Percentiles rank a stretch among this genome's conserved stretches.
Conservation (phyloP, 78 protist species). For the Capsaspora owczarzaki region DNA sequence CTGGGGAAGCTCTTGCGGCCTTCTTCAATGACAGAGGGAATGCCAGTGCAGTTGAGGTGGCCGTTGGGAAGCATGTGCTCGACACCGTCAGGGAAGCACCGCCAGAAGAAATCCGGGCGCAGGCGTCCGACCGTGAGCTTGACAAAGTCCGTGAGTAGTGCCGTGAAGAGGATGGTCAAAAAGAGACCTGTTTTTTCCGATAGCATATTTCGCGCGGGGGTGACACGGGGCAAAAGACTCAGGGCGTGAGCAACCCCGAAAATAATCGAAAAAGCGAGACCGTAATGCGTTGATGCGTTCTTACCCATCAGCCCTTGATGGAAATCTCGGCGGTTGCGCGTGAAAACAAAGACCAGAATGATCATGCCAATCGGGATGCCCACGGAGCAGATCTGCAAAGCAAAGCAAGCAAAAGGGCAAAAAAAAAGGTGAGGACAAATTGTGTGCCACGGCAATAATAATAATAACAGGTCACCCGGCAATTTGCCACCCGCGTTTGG, state of each 20-base stretch:
- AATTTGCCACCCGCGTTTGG: too few species aligned
- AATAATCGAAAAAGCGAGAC: background rate
- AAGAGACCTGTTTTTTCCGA: background rate
- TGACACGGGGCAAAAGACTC: too few species aligned
- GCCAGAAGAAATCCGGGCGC: conserved; percentile 3
- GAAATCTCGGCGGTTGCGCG: background rate
- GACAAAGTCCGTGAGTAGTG: background rate
- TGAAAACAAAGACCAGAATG: background rate
- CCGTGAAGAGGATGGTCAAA: background rate
- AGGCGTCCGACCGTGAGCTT: background rate
- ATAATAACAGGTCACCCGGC: too few species aligned
- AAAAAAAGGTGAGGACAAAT: background rate
- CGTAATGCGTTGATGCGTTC: background rate
- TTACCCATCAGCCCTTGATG: background rate
- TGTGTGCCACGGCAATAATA: background rate
- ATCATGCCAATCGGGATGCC: background rate
- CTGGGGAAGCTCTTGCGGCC: background rate
- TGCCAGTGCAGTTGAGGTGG: background rate
- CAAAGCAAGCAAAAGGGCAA: background rate
- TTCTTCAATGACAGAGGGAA: background rate
- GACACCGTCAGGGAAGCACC: background rate
- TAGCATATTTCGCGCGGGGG: too few species aligned
- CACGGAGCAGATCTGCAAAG: background rate
- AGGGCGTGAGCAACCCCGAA: background rate
- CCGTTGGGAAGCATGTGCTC: background rate